A percentile compares a stretch with the other conserved stretches of the same genome.
Evolutionary conservation across 768 basidiomycete genomes (phyloP).

Genomic region (Pleurotus citrinopileatus): DNA sequence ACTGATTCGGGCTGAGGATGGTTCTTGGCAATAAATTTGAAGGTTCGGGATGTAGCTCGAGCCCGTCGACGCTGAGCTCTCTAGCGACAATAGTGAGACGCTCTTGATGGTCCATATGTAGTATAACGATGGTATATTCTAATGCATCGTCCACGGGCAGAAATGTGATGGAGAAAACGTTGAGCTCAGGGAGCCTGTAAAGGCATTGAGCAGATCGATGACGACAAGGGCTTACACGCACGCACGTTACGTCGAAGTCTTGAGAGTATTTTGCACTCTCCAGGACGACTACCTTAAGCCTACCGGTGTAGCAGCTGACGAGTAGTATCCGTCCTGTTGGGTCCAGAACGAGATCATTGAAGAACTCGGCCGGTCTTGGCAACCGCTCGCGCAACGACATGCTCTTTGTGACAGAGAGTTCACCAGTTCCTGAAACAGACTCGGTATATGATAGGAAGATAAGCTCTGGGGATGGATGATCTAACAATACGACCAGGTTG

Average conservation of each 20-base stretch:
- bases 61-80: conserved; percentile 45
- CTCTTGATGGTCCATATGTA: conserved; percentile 62
- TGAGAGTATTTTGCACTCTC: conserved; percentile 50
- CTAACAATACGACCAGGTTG: conserved; percentile 65
- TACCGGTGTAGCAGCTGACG: conserved; percentile 66
- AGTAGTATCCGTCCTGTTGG: conserved; percentile 58
- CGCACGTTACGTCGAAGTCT: conserved; percentile 67
- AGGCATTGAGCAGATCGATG: conserved; percentile 10
- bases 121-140: conserved; percentile 57
- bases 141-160: conserved; percentile 39
- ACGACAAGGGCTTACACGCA: conserved; percentile 14
- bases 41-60: conserved; percentile 47
- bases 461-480: conserved; percentile 75
- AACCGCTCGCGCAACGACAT: conserved; percentile 55
- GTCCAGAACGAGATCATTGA: conserved; percentile 66
- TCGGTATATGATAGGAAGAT: conserved; percentile 56
- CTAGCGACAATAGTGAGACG: conserved; percentile 64
- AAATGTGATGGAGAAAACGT: conserved; percentile 66
- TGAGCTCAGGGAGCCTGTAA: conserved; percentile 60
- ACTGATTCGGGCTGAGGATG: conserved; percentile 43
- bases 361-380: conserved; percentile 67
- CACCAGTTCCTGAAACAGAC: conserved; percentile 27
- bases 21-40: conserved; percentile 52
- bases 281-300: conserved; percentile 61
- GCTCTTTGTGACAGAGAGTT: conserved; percentile 38